phyloP scores from a whole-genome alignment of 2,329 filamentous ascomycete genomes.

The Neofusicoccum cordaticola region DNA sequence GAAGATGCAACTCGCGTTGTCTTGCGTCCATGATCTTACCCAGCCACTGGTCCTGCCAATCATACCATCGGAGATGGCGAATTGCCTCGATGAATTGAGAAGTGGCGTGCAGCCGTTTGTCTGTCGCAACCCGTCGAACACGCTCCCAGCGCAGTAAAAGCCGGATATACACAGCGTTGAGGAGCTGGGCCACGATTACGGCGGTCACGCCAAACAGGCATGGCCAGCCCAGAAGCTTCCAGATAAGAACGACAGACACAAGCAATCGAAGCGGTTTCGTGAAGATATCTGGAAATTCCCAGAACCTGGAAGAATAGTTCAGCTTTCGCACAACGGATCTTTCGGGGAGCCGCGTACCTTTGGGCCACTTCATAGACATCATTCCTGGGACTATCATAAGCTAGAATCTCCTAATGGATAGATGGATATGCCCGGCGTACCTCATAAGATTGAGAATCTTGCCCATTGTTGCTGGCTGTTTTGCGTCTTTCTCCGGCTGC shows the following conservation, averaged over 20 bases:
- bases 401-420: background rate
- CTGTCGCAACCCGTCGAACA: conserved; percentile 69
- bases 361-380: conserved; percentile 82
- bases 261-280: conserved; percentile 75
- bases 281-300: conserved; percentile 77
- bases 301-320: conserved; percentile 58
- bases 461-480: conserved; percentile 73
- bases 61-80: conserved; percentile 76
- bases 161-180: conserved; percentile 68
- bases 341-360: conserved; percentile 24
- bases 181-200: conserved; percentile 63
- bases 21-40: conserved; percentile 65
- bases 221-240: conserved; percentile 75
- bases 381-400: conserved; percentile 35
- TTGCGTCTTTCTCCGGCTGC: conserved; percentile 28
- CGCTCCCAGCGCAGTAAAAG: conserved; percentile 67
- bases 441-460: conserved; percentile 89
- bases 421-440: conserved; percentile 29
- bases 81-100: conserved; percentile 86
- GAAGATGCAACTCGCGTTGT: conserved; percentile 63
- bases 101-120: conserved; percentile 74
- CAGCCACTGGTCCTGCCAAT: conserved; percentile 77
- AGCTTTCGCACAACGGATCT: background rate
- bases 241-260: conserved; percentile 70
- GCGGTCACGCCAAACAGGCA: conserved; percentile 72